Base-by-base conservation (phyloP, 2,329 filamentous ascomycete species). In the Penicillium sp. region DNA sequence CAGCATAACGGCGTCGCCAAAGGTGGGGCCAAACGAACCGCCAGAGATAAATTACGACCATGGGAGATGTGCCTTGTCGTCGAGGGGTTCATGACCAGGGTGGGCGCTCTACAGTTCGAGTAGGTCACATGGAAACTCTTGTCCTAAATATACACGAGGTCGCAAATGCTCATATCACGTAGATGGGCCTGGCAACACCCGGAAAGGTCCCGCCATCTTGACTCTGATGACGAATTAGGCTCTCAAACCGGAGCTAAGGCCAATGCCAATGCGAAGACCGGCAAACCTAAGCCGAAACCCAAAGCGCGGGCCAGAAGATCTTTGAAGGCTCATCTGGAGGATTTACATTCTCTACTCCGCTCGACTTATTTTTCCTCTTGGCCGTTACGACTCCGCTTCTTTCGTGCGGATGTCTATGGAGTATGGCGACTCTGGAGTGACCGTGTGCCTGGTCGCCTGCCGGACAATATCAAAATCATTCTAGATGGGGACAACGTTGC, bases 151-250 rank as follows among this genome's bases (percentile, higher is more conserved):
- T 43, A 30, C 31, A 43, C 30, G 31, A 19, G 9, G 19, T 38
- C 29, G 33, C 48, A 45, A 22, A 47, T 49, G 40, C 41, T 40
- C 35, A 50, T 50, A 9, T 33, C 25, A 19, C 5, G 13, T 50
- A 92, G 88, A 77, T 96, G 92, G 92, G 91, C 92, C 33, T 86
- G 95, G 77, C 88, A 88, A 57, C 90, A 97, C 65, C 82, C 90
- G 1, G 87, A 93, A 64, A 68, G 86, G 29, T 91, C 91, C 4
- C 75, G 86, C 29, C 90, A 95, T 65, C 89, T 95, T 49, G 79
- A 86, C 11, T 70, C 78, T 11, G 76, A 79, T 28, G 77, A 82
- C n/a, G 53, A 34, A 77, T 84, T n/a, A 40, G 69, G 80, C 16
- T 56, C 40, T 12, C 35, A 42, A 16, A n/a, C 41, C n/a, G 38